Conservation (phyloP, 2,329 filamentous ascomycete species). For the Talaromyces verruculosus region DNA sequence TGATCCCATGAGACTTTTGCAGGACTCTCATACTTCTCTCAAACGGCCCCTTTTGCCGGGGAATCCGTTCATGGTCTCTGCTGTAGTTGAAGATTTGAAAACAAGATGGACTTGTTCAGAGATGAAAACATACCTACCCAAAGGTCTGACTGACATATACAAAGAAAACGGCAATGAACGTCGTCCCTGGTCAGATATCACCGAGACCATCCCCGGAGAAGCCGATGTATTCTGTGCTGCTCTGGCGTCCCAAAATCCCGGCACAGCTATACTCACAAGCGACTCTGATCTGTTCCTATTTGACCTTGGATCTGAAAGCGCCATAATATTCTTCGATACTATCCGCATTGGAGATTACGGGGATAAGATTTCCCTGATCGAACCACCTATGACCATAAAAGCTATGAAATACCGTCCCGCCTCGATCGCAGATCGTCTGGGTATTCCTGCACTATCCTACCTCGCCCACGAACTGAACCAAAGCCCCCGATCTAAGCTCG, state of each 20-base stretch:
- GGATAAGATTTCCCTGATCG: conserved; percentile 11
- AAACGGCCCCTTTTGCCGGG: conserved; percentile 47
- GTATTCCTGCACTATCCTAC: conserved; percentile 34
- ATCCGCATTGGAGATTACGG: conserved; percentile 45
- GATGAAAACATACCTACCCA: conserved; percentile 26
- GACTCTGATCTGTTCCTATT: conserved; percentile 84
- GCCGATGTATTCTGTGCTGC: conserved; percentile 79
- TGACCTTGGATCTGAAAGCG: conserved; percentile 61
- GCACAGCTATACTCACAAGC: conserved; percentile 68
- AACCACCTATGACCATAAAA: conserved; percentile 32
- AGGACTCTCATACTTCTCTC: conserved; percentile 27
- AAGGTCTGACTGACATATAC: conserved; percentile 28
- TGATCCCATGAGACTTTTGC: conserved; percentile 30
- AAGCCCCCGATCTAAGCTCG: conserved; percentile 32
- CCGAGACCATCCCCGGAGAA: conserved; percentile 72
- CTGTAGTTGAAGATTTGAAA: conserved; percentile 68
- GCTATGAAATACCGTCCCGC: conserved; percentile 41
- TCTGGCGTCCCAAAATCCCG: conserved; percentile 54
- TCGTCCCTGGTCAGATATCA: conserved; percentile 40
- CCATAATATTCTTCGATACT: conserved; percentile 68
- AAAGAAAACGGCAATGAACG: conserved; percentile 16
- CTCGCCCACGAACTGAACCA: conserved; percentile 44
- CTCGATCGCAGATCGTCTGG: conserved; percentile 35
- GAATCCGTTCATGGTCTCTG: conserved; percentile 72
- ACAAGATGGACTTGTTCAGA: conserved; percentile 43